These are phyloP conservation scores for Cyberlindnera xylosilytica DNA, from an alignment of 805 yeast species.

Conservation along the genomic window DNA sequence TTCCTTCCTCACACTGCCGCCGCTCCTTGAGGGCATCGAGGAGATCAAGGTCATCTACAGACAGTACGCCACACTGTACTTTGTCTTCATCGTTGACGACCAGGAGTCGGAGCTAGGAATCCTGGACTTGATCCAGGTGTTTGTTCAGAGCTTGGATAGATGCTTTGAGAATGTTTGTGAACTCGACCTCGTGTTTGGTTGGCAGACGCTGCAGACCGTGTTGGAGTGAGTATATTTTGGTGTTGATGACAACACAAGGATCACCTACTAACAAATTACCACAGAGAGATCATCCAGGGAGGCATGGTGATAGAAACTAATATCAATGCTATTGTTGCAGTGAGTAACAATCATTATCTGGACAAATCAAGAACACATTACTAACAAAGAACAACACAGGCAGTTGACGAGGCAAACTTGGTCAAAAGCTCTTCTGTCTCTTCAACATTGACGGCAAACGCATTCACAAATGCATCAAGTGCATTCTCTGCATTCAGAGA, in stretches of 20 bases:
- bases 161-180: conserved; percentile 96
- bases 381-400: conserved; percentile 27
- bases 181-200: conserved; percentile 93
- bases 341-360: too few relatives aligned
- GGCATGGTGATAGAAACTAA: conserved; percentile 97
- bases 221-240: conserved; percentile 40
- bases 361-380: too few relatives aligned
- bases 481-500: conserved; percentile 28
- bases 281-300: conserved; percentile 83
- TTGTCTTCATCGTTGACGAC: conserved; percentile 92
- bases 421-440: conserved; percentile 14
- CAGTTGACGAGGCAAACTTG: conserved; percentile 63
- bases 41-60: conserved; percentile 88
- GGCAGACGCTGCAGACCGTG: conserved; percentile 94
- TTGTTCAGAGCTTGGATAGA: conserved; percentile 89
- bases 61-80: conserved; percentile 93
- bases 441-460: conserved; percentile 26
- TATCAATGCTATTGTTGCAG: conserved; percentile 71
- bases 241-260: too few relatives aligned
- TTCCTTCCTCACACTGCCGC: conserved; percentile 87
- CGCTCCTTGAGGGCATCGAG: conserved; percentile 58
- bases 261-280: conserved; percentile 2
- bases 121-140: conserved; percentile 89
- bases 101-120: conserved; percentile 95
- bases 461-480: conserved; percentile 30